phyloP scores from a whole-genome alignment of 768 basidiomycete genomes.

The Lepiota venenata region DNA sequence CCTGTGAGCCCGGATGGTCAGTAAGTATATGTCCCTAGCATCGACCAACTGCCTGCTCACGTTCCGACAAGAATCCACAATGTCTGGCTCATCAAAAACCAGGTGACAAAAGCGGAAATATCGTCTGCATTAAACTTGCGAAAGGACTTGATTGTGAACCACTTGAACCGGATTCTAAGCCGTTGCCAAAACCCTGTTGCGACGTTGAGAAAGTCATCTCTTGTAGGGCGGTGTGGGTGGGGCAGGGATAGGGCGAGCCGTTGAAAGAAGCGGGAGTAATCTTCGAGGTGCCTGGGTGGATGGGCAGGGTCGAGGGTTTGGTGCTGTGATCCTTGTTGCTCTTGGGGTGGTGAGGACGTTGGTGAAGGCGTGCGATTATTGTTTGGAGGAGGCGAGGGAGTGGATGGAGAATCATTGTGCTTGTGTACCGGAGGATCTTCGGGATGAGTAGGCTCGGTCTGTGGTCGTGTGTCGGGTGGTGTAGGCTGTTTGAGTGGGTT shows the following conservation, averaged over 20 bases:
- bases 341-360: constrained; percentile 5
- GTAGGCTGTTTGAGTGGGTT: not conserved
- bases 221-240: constrained; percentile 73
- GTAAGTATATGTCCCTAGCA: too few relatives aligned
- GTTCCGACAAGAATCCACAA: constrained; percentile 96
- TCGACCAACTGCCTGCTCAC: constrained; percentile 39
- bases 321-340: constrained; percentile 6
- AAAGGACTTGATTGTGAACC: constrained; percentile 95
- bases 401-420: not conserved
- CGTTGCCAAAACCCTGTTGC: constrained; percentile 92
- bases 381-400: not conserved
- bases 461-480: not conserved
- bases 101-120: constrained; percentile 92
- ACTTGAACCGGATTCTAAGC: constrained; percentile 88
- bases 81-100: constrained; percentile 95
- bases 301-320: constrained; percentile 13
- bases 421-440: not conserved
- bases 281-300: constrained; percentile 39
- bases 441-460: not conserved
- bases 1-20: constrained; percentile 29
- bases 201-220: constrained; percentile 85
- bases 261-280: constrained; percentile 80
- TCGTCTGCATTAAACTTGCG: constrained; percentile 95
- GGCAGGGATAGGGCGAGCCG: constrained; percentile 78
- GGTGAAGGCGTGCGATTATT: not conserved